Conservation (phyloP, 345 rosid genomes). For the Syzygium aqueum region DNA sequence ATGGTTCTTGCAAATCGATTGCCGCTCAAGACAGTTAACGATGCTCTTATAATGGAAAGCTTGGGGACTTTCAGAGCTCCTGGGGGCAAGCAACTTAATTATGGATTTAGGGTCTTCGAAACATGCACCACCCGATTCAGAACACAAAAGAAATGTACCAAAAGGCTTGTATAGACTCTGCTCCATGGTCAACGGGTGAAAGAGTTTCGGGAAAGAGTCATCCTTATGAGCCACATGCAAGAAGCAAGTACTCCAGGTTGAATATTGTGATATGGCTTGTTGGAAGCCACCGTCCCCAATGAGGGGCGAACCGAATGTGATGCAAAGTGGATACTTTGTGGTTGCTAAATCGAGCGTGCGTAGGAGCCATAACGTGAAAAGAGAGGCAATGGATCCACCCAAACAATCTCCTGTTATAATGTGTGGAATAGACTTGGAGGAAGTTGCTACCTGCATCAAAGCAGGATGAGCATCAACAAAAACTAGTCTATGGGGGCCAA, state of each 20-base stretch:
- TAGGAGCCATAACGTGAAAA: constrained; percentile 57
- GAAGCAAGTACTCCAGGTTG: constrained; percentile 41
- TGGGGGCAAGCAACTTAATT: constrained; percentile 9
- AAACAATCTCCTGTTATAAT: constrained; percentile 50
- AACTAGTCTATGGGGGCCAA: neutral
- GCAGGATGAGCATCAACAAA: neutral
- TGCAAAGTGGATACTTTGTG: constrained; percentile 35
- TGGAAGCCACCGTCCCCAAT: constrained; percentile 32
- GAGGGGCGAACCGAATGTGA: constrained; percentile 66
- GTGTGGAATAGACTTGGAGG: neutral
- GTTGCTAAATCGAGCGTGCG: constrained; percentile 8
- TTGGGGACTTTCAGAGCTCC: constrained; percentile 2
- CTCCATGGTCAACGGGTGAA: neutral
- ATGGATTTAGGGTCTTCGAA: constrained; percentile 38
- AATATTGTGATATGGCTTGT: constrained; percentile 14
- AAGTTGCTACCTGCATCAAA: neutral
- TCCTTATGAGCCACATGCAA: constrained; percentile 33
- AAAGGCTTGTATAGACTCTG: constrained; percentile 29
- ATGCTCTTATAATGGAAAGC: constrained; percentile 3
- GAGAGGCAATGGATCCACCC: constrained; percentile 69
- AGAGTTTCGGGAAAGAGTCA: constrained; percentile 27
- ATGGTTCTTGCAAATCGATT: constrained; percentile 5
- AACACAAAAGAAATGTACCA: constrained; percentile 45
- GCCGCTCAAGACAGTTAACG: neutral
- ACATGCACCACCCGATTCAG: constrained; percentile 23